Conservation (phyloP, 2,329 filamentous ascomycete species). For the Penicillium hordei region DNA sequence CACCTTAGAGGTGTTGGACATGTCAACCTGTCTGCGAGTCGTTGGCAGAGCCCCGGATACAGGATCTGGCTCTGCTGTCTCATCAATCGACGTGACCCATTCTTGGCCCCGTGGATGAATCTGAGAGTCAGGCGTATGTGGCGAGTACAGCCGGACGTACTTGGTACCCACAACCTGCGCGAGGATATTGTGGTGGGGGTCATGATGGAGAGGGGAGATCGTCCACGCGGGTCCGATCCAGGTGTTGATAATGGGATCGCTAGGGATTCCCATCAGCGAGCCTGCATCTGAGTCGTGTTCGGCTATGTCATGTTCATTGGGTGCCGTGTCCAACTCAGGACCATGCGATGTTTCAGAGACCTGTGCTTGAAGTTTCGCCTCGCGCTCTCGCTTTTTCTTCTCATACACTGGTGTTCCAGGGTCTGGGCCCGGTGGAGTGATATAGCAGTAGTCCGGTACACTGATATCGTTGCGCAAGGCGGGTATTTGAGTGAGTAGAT, state of each 20-base stretch:
- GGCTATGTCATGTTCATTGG: neutral
- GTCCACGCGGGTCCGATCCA: constrained; percentile 90
- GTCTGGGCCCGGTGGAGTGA: constrained; percentile 59
- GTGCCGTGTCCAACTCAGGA: neutral
- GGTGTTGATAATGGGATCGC: constrained; percentile 72
- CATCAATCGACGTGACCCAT: constrained; percentile 26
- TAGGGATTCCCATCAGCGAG: constrained; percentile 17
- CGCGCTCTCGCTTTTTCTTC: constrained; percentile 34
- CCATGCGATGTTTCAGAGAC: neutral
- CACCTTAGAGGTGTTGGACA: constrained; percentile 83
- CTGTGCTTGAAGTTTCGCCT: constrained; percentile 7
- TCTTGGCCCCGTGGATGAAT: constrained; percentile 44
- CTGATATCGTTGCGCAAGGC: constrained; percentile 70
- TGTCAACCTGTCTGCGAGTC: constrained; percentile 60
- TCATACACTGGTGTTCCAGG: constrained; percentile 48
- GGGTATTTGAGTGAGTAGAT: constrained; percentile 81
- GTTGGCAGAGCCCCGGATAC: constrained; percentile 1
- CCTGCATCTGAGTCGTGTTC: constrained; percentile 14
- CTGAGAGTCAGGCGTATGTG: constrained; percentile 53
- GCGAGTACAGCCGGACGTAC: constrained; percentile 85
- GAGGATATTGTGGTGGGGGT: constrained; percentile 90
- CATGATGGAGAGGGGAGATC: constrained; percentile 89
- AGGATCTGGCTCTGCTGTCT: neutral
- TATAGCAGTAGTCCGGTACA: constrained; percentile 83
- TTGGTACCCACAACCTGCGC: constrained; percentile 87